Base-by-base conservation (phyloP, 2,329 filamentous ascomycete species). In the Claviceps maximensis region DNA sequence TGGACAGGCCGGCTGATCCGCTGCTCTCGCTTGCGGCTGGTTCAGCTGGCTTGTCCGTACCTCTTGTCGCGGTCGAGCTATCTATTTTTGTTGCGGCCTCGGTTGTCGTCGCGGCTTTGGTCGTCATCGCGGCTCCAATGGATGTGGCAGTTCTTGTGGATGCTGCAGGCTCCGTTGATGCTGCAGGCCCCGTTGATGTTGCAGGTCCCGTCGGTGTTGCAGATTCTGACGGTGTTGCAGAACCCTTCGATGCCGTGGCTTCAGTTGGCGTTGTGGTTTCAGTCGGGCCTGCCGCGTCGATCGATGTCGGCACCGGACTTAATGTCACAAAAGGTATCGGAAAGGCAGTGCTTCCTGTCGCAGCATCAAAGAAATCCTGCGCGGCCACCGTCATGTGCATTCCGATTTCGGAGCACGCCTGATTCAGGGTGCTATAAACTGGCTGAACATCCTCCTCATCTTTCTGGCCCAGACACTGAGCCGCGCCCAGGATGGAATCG, bases 401-500 rank as follows among this genome's bases (percentile, higher is more conserved):
- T 2, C 66, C 61, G 0, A 73, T 75, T 25, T 67, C 61, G 2
- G 61, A 57, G 59, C 77, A 80, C 12, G 74, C 72, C 15, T 58
- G 58, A 2, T 59, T 55, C 66, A 79, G 69, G 3, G 63, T 72
- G 7, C 63, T 59, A 58, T 75, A 79, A 17, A 75, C 73, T 17
- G 60, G 53, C 15, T 63, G 56, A 6, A 78, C 57, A 46, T 77
- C 71, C 23, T 23, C 58, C 0, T 62, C 59, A 19, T 58, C 60
- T 3, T 59, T 36, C 17, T 59, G 54, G 8, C 70, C 74, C 13
- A 80, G 60, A 56, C 77, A 80, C 13, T 56, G 58, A 2, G 76
- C 77, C 2, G 73, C 60, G 36, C 68, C 67, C 21, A 69, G 71
- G 55, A 79, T 65, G 60, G 79, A 80, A 57, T 71, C 65, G 52